phyloP scores from a whole-genome alignment of 2,329 filamentous ascomycete genomes.

The Botrytis aclada region DNA sequence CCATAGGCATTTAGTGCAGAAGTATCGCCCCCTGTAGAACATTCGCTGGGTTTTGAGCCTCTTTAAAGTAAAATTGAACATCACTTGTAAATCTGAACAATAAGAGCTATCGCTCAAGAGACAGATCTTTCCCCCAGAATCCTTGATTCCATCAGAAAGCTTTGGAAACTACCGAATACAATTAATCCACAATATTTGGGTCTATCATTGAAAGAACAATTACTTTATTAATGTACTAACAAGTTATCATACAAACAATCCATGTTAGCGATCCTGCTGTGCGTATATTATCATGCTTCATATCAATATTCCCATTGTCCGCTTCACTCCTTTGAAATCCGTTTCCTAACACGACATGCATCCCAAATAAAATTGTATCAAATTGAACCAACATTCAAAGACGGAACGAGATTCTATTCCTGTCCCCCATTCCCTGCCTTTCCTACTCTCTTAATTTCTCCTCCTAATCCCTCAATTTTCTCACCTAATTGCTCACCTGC shows the following conservation, averaged over 20 bases:
- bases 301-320: background rate
- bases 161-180: too few species aligned
- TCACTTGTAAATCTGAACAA: background rate
- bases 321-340: background rate
- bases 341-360: background rate
- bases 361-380: background rate
- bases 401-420: background rate
- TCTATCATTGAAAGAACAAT: background rate
- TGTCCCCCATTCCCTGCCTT: background rate
- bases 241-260: background rate
- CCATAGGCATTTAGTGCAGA: background rate
- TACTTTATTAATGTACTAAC: background rate
- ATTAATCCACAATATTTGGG: too few species aligned
- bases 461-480: constrained; percentile 27
- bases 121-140: too few species aligned
- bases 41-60: background rate
- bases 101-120: background rate
- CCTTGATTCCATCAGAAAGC: background rate
- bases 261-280: background rate
- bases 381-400: background rate
- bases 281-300: background rate
- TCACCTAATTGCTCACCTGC: constrained; percentile 32
- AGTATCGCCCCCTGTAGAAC: background rate
- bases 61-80: background rate
- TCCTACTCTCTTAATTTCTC: constrained; percentile 24